These are phyloP conservation scores for Tuber borchii DNA, from an alignment of 495 filamentous ascomycete species.

Conservation along the genomic window DNA sequence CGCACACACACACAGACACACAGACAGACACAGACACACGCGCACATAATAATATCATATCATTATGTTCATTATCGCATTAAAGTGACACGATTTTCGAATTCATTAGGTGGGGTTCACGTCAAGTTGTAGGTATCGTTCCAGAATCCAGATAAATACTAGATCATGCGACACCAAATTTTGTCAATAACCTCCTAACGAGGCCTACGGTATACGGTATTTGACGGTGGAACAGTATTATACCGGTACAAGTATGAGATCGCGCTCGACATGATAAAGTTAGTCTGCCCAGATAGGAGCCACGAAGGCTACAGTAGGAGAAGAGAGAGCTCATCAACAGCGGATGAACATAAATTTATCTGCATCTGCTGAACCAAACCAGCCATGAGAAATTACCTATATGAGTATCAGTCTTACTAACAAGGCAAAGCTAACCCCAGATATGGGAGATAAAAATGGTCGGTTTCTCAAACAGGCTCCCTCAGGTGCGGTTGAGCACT, in stretches of 20 bases:
- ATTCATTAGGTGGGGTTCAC: neutral
- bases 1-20: neutral
- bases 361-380: neutral
- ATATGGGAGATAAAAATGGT: neutral
- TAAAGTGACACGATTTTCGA: neutral
- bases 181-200: neutral
- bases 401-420: neutral
- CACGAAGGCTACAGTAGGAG: neutral
- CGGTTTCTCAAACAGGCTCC: no score
- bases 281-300: neutral
- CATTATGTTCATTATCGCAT: neutral
- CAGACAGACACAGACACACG: neutral
- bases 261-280: neutral
- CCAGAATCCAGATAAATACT: neutral
- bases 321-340: neutral
- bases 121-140: neutral
- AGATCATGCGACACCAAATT: neutral
- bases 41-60: neutral
- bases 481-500: neutral
- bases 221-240: neutral
- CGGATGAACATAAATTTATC: neutral
- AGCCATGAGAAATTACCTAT: neutral
- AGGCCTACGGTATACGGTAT: neutral
- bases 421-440: neutral
- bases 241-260: neutral